phyloP scores from a whole-genome alignment of 495 filamentous ascomycete species.

The Tuber aestivum region DNA sequence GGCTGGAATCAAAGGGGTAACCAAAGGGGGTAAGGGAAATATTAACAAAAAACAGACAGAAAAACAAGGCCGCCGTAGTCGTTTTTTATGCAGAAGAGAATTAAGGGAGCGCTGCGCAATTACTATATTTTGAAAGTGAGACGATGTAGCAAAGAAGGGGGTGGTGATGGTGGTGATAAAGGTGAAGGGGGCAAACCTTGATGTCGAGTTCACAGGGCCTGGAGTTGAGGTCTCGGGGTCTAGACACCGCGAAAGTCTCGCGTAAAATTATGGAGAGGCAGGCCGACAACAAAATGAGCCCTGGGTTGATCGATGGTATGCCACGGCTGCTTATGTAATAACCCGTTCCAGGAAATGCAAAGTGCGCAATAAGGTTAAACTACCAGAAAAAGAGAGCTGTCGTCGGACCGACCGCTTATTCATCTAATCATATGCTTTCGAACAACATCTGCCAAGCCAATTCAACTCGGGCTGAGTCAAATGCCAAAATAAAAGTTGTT shows the following conservation, averaged over 20 bases:
- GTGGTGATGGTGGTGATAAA: not conserved
- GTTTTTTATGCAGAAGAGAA: not conserved
- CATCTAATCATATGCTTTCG: not conserved
- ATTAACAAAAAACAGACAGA: not conserved
- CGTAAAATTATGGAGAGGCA: not conserved
- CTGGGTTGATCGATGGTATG: not conserved
- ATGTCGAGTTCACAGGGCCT: not conserved
- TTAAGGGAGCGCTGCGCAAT: not conserved
- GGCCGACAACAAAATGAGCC: not conserved
- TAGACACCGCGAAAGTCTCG: not conserved
- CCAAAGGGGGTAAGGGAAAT: not conserved
- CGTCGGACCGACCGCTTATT: not conserved
- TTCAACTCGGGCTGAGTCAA: not conserved
- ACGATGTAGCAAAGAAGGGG: not conserved
- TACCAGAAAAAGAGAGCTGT: not conserved
- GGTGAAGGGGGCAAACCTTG: not conserved
- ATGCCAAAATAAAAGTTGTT: not conserved
- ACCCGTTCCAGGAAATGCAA: not conserved
- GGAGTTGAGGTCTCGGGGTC: not conserved
- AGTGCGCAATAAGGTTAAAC: not conserved
- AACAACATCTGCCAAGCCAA: not conserved
- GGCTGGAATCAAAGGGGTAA: not conserved
- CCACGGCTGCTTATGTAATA: not conserved
- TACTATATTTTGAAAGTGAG: not conserved
- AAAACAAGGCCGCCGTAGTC: not conserved